Percentiles rank a stretch among this genome's conserved stretches.
phyloP scores from a whole-genome alignment of 352 stramenopile species.

The Globisporangium takayamanum region DNA sequence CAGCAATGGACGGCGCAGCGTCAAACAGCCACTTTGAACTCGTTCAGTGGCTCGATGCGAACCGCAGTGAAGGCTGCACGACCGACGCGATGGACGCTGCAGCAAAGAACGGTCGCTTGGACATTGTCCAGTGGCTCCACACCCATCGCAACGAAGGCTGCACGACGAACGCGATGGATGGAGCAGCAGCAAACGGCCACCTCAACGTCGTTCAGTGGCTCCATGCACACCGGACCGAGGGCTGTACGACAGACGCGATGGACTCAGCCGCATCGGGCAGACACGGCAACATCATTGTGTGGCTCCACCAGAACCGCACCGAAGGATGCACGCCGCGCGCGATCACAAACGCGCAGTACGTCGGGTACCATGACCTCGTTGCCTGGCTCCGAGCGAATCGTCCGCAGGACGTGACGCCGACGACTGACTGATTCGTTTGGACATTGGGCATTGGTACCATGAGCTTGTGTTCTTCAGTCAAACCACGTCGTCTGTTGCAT shows the following conservation, averaged over 20 bases:
- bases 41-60: not conserved
- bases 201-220: slow-evolving; percentile 1
- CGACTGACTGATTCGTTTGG: too few relatives aligned
- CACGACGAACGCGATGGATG: not conserved
- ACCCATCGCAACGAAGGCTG: not conserved
- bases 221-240: not conserved
- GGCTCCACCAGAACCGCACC: not conserved
- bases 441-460: too few relatives aligned
- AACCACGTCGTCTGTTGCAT: too few relatives aligned
- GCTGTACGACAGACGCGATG: not conserved
- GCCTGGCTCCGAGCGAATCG: not conserved
- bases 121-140: not conserved
- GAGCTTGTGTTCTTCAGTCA: too few relatives aligned
- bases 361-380: not conserved
- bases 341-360: too few relatives aligned
- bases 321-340: not conserved
- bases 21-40: not conserved
- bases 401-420: not conserved
- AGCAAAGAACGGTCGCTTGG: not conserved
- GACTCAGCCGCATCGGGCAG: not conserved
- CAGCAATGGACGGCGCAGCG: not conserved
- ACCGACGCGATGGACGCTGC: too few relatives aligned
- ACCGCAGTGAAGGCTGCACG: not conserved
- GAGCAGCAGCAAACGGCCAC: not conserved
- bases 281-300: not conserved